Evolutionary conservation across 228 moss, liverwort and hornwort species (phyloP).

Genomic region (Sphagnum fallax): DNA sequence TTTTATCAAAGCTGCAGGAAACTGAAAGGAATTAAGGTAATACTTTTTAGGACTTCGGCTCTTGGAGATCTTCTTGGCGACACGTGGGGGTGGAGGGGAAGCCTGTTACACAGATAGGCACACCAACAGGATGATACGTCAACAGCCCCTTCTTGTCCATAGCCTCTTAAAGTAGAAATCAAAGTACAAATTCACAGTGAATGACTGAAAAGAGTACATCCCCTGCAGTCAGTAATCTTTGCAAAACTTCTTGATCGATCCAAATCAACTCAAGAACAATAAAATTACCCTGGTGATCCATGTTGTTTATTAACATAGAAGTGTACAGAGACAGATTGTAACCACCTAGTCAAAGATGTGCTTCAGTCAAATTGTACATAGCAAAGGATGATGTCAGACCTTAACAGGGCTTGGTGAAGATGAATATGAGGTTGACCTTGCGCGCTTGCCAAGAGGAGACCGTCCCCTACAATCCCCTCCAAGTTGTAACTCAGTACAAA

Average conservation of each 20-base stretch:
- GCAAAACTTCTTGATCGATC: no score
- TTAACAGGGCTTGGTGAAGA: slow-evolving; percentile 81
- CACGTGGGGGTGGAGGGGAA: slow-evolving; percentile 45
- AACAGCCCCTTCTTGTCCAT: no score
- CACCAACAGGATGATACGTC: not conserved
- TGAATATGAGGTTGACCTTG: slow-evolving; percentile 75
- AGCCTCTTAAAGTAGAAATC: no score
- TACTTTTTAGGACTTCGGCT: slow-evolving; percentile 91
- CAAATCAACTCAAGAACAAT: no score
- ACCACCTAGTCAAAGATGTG: no score
- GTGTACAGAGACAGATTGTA: no score
- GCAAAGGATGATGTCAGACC: slow-evolving; percentile 17
- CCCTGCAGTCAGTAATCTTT: no score
- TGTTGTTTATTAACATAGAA: not conserved
- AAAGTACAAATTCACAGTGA: no score
- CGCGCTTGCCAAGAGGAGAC: slow-evolving; percentile 70
- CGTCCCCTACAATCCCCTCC: slow-evolving; percentile 47
- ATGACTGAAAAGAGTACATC: no score
- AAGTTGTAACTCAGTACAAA: no score
- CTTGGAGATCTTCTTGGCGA: slow-evolving; percentile 62
- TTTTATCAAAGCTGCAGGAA: not conserved
- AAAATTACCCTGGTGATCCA: not conserved
- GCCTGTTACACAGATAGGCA: slow-evolving; percentile 21
- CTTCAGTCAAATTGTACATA: no score
- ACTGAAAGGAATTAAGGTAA: slow-evolving; percentile 5